Evolutionary conservation across 2,329 filamentous ascomycete species (phyloP).

Genomic region (Colletotrichum godetiae): DNA sequence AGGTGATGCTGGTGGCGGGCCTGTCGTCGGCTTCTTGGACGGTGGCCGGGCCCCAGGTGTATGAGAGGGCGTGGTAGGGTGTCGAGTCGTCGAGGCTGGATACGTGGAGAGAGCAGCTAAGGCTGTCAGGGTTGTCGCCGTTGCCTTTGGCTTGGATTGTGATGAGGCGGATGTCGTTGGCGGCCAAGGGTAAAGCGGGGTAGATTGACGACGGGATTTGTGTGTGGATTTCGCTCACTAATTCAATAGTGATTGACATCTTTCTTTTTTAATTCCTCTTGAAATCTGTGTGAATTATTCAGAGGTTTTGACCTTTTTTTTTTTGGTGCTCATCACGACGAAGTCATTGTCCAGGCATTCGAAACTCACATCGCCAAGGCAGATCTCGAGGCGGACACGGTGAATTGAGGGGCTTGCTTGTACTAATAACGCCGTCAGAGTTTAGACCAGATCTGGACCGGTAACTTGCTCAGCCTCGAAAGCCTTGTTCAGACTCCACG

Average conservation of each 20-base stretch:
- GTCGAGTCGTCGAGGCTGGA: neutral
- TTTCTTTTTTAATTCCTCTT: neutral
- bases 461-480: neutral
- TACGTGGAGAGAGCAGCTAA: neutral
- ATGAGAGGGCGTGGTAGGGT: neutral
- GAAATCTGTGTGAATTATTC: neutral
- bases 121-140: no score
- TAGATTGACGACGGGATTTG: neutral
- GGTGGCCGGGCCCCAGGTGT: neutral
- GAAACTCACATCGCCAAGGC: neutral
- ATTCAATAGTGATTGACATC: neutral
- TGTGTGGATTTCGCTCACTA: neutral
- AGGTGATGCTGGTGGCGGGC: neutral
- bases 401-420: neutral
- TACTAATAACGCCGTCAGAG: neutral
- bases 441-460: neutral
- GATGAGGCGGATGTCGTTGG: neutral
- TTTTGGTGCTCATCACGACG: no score
- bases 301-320: no score
- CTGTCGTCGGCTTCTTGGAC: neutral
- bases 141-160: neutral
- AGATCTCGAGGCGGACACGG: neutral
- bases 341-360: no score
- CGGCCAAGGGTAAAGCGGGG: neutral
- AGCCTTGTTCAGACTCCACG: neutral